Percentiles rank a stretch among this genome's conserved stretches.
Evolutionary conservation across 371 early-diverging fungal species (phyloP).

Genomic region (Catenaria anguillulae): DNA sequence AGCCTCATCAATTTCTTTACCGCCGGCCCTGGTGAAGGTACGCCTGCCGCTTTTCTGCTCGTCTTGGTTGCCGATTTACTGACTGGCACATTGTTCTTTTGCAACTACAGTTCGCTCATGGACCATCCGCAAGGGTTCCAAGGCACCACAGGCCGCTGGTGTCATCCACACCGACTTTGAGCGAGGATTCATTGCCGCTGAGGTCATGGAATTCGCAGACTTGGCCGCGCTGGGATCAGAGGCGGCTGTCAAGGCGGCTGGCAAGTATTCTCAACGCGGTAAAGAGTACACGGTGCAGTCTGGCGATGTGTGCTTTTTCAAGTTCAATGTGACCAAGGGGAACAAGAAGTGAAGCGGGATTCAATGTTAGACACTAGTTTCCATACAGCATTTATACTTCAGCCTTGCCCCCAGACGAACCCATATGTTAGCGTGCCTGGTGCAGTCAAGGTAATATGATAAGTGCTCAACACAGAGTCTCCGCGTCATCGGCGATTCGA

Average conservation of each 20-base stretch:
- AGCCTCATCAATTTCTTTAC: constrained; percentile 95
- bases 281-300: constrained; percentile 90
- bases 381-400: no score
- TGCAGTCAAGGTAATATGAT: no score
- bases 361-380: no score
- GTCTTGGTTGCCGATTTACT: background rate
- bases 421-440: no score
- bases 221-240: constrained; percentile 67
- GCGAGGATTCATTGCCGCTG: constrained; percentile 94
- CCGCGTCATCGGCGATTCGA: no score
- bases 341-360: background rate
- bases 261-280: constrained; percentile 89
- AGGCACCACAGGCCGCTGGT: constrained; percentile 94
- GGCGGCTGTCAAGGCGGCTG: constrained; percentile 80
- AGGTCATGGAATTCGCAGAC: constrained; percentile 82
- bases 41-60: constrained; percentile 9
- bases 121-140: constrained; percentile 79
- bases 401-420: no score
- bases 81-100: no score
- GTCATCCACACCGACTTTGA: constrained; percentile 84
- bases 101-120: constrained; percentile 58
- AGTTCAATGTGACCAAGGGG: background rate
- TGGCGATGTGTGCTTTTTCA: constrained; percentile 19
- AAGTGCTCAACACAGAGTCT: no score
- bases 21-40: constrained; percentile 70